phyloP scores from a whole-genome alignment of 208 protist genomes.

The Trypanosoma lewisi region DNA sequence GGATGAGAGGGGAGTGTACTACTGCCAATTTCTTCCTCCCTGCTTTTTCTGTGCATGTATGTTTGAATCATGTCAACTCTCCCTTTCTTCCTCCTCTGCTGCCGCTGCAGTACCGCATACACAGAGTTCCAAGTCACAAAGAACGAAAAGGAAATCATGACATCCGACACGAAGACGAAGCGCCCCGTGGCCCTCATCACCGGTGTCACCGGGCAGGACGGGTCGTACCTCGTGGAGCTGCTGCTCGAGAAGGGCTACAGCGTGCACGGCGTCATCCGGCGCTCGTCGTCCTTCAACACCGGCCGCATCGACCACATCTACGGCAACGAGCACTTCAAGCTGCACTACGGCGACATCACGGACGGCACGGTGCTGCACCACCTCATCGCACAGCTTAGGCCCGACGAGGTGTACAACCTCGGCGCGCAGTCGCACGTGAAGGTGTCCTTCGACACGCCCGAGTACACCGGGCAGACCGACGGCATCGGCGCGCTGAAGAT shows the following conservation, averaged over 20 bases:
- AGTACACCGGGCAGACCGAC: conserved; percentile 94
- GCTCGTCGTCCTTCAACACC: conserved; percentile 92
- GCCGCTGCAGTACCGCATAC: background rate
- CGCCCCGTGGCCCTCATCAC: conserved; percentile 83
- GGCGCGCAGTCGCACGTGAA: conserved; percentile 94
- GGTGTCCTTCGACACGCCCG: conserved; percentile 94
- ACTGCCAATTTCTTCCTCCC: background rate
- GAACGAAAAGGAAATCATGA: conserved; percentile 1
- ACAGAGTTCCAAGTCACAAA: too few species aligned
- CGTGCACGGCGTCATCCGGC: conserved; percentile 94
- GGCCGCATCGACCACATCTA: conserved; percentile 90
- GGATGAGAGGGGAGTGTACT: too few species aligned
- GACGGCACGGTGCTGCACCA: conserved; percentile 76
- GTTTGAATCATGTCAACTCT: too few species aligned
- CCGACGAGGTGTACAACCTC: conserved; percentile 93
- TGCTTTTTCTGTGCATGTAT: conserved; percentile 4
- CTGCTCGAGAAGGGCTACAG: conserved; percentile 77
- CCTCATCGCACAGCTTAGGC: conserved; percentile 71
- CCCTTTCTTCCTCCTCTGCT: too few species aligned
- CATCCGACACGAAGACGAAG: background rate
- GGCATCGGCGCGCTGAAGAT: conserved; percentile 89
- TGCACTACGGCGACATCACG: conserved; percentile 94
- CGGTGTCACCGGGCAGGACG: conserved; percentile 92
- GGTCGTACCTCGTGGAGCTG: conserved; percentile 68
- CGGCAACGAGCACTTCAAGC: conserved; percentile 42